Evolutionary conservation across 148 eudicot genomes (phyloP).

Genomic region (Diospyros lotus): DNA sequence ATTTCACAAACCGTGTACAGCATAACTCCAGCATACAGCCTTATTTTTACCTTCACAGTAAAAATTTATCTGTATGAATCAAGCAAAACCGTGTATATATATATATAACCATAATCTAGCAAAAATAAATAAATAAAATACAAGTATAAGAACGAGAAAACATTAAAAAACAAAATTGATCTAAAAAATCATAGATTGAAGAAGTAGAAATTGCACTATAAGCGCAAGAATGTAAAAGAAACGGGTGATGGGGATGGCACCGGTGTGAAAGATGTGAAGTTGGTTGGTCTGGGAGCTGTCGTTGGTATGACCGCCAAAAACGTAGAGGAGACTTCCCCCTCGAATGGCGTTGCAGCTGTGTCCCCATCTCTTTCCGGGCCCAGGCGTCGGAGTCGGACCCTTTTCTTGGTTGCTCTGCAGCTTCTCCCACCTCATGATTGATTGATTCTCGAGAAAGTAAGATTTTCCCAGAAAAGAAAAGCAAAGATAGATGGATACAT

Average conservation of each 20-base stretch:
- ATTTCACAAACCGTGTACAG: too few relatives aligned
- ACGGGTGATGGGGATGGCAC: constrained; percentile 22
- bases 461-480: neutral
- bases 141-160: too few relatives aligned
- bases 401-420: constrained; percentile 21
- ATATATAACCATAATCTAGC: neutral
- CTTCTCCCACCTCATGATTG: constrained; percentile 75
- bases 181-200: neutral
- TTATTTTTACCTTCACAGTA: too few relatives aligned
- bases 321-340: constrained; percentile 73
- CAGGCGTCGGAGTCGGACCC: constrained; percentile 26
- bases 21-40: too few relatives aligned
- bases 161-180: too few relatives aligned
- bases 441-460: too few relatives aligned
- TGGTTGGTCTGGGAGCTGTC: constrained; percentile 65
- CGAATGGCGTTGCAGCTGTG: constrained; percentile 81
- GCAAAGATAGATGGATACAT: neutral
- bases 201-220: neutral
- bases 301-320: constrained; percentile 82
- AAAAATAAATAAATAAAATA: neutral
- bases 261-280: constrained; percentile 74
- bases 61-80: too few relatives aligned
- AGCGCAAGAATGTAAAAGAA: neutral
- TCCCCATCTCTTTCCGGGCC: constrained; percentile 97
- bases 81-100: neutral